Conservation (phyloP, 768 basidiomycete species). For the Lanmaoa pseudosensibilis region DNA sequence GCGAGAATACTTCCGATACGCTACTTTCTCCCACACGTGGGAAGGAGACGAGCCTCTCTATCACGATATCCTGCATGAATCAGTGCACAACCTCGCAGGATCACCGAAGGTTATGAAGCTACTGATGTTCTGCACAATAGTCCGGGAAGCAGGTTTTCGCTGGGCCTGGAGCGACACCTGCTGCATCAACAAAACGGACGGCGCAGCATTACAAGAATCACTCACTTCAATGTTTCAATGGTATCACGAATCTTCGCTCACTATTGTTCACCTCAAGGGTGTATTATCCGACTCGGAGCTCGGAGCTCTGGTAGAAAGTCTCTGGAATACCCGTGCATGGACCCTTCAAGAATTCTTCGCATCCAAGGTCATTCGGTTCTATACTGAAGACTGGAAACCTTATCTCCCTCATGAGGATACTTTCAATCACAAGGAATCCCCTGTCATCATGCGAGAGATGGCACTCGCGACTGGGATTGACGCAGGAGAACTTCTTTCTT, state of each 20-base stretch:
- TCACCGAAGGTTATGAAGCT: conserved; percentile 14
- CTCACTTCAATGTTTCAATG: conserved; percentile 30
- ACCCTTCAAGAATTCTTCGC: conserved; percentile 28
- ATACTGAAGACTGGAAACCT: conserved; percentile 22
- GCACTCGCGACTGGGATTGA: conserved; percentile 12
- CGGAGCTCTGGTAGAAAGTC: conserved; percentile 8
- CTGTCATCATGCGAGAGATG: conserved; percentile 22
- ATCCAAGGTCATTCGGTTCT: conserved; percentile 24
- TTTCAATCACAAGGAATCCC: conserved; percentile 22
- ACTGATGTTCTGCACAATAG: conserved; percentile 16
- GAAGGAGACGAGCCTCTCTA: conserved; percentile 18
- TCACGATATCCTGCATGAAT: conserved; percentile 10
- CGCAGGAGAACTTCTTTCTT: conserved; percentile 5
- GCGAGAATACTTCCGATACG: conserved; percentile 17
- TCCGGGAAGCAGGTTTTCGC: conserved; percentile 15
- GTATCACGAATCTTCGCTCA: conserved; percentile 28
- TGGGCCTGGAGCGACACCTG: conserved; percentile 29
- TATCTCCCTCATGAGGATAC: conserved; percentile 12
- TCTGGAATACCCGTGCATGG: conserved; percentile 29
- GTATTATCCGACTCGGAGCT: conserved; percentile 9
- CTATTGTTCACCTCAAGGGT: conserved; percentile 22
- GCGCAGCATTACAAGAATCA: conserved; percentile 20
- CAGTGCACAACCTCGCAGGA: conserved; percentile 9
- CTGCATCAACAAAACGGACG: conserved; percentile 24
- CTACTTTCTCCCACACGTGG: conserved; percentile 27